Percentiles rank a stretch among this genome's conserved stretches.
These are phyloP conservation scores for Venustampulla echinocandica DNA, from an alignment of 495 filamentous ascomycete genomes.

Conservation along the genomic window DNA sequence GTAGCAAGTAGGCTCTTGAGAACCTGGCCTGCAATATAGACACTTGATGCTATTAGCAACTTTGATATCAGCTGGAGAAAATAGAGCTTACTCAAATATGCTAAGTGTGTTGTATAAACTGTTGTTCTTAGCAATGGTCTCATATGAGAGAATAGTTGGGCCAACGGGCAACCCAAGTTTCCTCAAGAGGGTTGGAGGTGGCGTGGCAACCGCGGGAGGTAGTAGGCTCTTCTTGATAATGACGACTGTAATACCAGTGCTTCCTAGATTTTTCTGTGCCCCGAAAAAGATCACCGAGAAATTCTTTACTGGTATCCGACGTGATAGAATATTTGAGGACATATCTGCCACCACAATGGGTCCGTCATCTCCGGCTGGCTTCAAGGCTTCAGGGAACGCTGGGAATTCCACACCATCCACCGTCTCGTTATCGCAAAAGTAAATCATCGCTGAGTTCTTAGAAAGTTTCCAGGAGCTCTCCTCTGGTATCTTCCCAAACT, in stretches of 20 bases:
- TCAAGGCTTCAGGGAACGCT: slow-evolving; percentile 46
- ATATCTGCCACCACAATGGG: slow-evolving; percentile 73
- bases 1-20: slow-evolving; percentile 55
- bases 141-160: slow-evolving; percentile 71
- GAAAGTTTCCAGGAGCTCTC: slow-evolving; percentile 71
- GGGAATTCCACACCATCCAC: slow-evolving; percentile 95
- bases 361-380: slow-evolving; percentile 46
- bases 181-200: slow-evolving; percentile 55
- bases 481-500: slow-evolving; percentile 76
- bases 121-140: slow-evolving; percentile 75
- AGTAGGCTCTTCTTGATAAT: slow-evolving; percentile 73
- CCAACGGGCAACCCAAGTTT: slow-evolving; percentile 69
- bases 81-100: slow-evolving; percentile 58
- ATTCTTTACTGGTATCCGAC: slow-evolving; percentile 53
- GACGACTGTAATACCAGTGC: slow-evolving; percentile 74
- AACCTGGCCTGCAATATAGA: slow-evolving; percentile 82
- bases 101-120: slow-evolving; percentile 90
- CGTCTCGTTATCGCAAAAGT: slow-evolving; percentile 92
- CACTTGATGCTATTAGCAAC: slow-evolving; percentile 27
- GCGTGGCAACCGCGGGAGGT: slow-evolving; percentile 48
- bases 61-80: slow-evolving; percentile 22
- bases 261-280: slow-evolving; percentile 70
- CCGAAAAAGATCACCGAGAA: slow-evolving; percentile 73
- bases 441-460: slow-evolving; percentile 66
- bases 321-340: slow-evolving; percentile 67